A percentile compares a stretch with the other conserved stretches of the same genome.
Evolutionary conservation across 208 protist genomes (phyloP).

Genomic region (Trichomonas tenax): DNA sequence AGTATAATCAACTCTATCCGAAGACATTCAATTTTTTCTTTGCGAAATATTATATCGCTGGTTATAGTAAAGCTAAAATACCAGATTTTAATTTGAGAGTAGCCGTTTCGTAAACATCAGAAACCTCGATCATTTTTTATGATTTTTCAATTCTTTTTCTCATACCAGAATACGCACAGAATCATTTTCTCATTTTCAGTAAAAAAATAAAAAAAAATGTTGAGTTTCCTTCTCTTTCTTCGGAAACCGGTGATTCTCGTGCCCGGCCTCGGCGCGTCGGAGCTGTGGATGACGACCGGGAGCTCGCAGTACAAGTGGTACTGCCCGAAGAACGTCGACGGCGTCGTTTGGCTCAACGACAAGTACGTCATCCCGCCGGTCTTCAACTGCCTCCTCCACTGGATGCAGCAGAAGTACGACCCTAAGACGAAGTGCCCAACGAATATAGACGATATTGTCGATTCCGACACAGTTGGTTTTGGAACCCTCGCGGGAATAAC

Average conservation of each 20-base stretch:
- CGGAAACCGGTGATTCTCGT: background rate
- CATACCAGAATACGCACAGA: too few species aligned
- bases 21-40: too few species aligned
- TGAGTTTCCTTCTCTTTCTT: background rate
- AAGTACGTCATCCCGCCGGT: background rate
- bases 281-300: background rate
- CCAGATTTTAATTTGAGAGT: too few species aligned
- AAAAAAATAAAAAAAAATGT: background rate
- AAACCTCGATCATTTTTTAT: too few species aligned
- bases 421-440: background rate
- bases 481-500: background rate
- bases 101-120: too few species aligned
- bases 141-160: too few species aligned
- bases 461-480: background rate
- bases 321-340: background rate
- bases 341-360: background rate
- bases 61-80: too few species aligned
- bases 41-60: too few species aligned
- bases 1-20: too few species aligned
- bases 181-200: too few species aligned
- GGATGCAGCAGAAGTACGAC: background rate
- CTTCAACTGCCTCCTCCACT: background rate
- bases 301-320: background rate
- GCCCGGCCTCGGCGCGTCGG: background rate
- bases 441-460: background rate